Conservation (phyloP, 495 filamentous ascomycete genomes). For the Rhizodiscina lignyota region DNA sequence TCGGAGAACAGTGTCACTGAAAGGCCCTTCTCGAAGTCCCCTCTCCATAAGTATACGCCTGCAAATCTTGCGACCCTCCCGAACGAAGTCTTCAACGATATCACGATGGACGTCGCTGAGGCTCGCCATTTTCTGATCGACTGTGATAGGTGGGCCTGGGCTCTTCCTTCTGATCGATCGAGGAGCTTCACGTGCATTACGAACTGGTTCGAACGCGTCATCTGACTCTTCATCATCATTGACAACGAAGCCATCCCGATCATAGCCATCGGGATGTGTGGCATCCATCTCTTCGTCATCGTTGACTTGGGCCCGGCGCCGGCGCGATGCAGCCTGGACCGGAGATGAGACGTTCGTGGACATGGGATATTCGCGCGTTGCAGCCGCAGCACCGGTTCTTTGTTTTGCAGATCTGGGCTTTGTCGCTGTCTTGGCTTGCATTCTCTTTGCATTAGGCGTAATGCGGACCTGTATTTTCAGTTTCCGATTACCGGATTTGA, state of each 20-base stretch:
- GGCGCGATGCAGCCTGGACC: too few relatives aligned
- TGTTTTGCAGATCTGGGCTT: conserved; percentile 15
- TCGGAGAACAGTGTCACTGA: conserved; percentile 61
- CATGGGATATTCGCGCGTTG: conserved; percentile 28
- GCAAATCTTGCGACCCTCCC: conserved; percentile 44
- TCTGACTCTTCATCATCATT: conserved; percentile 22
- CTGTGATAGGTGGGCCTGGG: conserved; percentile 57
- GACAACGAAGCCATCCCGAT: conserved; percentile 34
- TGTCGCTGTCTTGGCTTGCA: conserved; percentile 20
- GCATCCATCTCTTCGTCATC: too few relatives aligned
- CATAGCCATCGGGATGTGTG: conserved; percentile 25
- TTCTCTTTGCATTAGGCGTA: conserved; percentile 25
- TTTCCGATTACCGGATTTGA: conserved; percentile 30
- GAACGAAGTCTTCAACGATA: conserved; percentile 49
- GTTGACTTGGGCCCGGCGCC: too few relatives aligned
- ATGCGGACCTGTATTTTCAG: conserved; percentile 43
- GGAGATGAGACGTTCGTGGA: conserved; percentile 86
- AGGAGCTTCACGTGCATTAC: conserved; percentile 30
- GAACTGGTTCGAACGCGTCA: conserved; percentile 44
- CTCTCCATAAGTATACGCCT: conserved; percentile 49
- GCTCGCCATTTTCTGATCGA: conserved; percentile 42
- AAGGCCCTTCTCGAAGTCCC: conserved; percentile 44
- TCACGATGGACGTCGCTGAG: conserved; percentile 44
- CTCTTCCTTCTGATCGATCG: too few relatives aligned
- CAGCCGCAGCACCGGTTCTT: conserved; percentile 17